These are phyloP conservation scores for Petasospora fabianii DNA, from an alignment of 1,139 yeast species.

Conservation along the genomic window DNA sequence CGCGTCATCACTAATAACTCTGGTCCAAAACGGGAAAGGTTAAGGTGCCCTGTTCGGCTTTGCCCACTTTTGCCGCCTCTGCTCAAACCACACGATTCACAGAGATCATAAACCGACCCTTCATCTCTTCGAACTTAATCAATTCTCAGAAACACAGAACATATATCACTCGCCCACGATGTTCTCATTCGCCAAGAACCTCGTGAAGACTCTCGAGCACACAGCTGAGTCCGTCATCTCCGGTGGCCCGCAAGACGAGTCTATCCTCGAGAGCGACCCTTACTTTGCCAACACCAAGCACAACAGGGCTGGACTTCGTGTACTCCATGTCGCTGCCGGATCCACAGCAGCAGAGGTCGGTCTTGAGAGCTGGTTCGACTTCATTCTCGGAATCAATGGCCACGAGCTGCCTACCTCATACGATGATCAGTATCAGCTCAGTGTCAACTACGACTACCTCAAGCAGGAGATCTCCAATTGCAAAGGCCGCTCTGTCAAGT, in stretches of 20 bases:
- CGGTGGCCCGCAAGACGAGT: slow-evolving; percentile 29
- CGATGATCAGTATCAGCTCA: slow-evolving; percentile 32
- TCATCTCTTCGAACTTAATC: too few species aligned
- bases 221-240: slow-evolving; percentile 35
- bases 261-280: slow-evolving; percentile 37
- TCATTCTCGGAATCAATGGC: slow-evolving; percentile 72
- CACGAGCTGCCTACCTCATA: slow-evolving; percentile 58
- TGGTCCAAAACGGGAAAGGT: too few species aligned
- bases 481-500: slow-evolving; percentile 38
- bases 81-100: too few species aligned
- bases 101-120: not conserved
- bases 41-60: too few species aligned
- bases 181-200: slow-evolving; percentile 86
- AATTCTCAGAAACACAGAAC: too few species aligned
- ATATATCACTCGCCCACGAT: too few species aligned
- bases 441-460: slow-evolving; percentile 35
- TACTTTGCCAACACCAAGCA: slow-evolving; percentile 48
- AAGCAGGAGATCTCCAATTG: slow-evolving; percentile 29
- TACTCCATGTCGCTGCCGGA: slow-evolving; percentile 43
- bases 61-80: too few species aligned
- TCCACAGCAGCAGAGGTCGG: slow-evolving; percentile 45
- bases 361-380: slow-evolving; percentile 85
- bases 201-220: slow-evolving; percentile 73
- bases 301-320: slow-evolving; percentile 50
- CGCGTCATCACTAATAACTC: too few species aligned